Conservation (phyloP, 257 asterid genomes). For the Pogostemon cablin region DNA sequence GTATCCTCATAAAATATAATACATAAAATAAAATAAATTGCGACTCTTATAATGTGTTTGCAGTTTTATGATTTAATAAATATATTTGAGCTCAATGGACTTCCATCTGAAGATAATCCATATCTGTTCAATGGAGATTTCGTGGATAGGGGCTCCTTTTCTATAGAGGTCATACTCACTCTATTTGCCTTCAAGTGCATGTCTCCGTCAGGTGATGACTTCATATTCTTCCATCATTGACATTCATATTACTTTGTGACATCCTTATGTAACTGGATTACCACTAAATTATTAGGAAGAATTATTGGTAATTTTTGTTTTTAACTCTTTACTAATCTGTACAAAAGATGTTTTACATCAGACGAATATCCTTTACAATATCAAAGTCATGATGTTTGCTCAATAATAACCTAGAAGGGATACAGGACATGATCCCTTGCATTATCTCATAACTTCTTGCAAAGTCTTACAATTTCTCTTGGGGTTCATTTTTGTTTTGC, state of each 20-base stretch:
- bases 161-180: conserved; percentile 89
- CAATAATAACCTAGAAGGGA: too few relatives aligned
- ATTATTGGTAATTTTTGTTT: background rate
- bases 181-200: conserved; percentile 98
- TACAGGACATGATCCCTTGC: too few relatives aligned
- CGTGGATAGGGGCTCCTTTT: conserved; percentile 97
- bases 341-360: too few relatives aligned
- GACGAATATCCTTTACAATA: too few relatives aligned
- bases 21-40: too few relatives aligned
- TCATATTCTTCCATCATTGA: conserved; percentile 18
- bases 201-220: conserved; percentile 81
- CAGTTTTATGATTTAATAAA: conserved; percentile 95
- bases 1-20: too few relatives aligned
- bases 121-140: conserved; percentile 98
- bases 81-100: conserved; percentile 97
- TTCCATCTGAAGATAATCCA: conserved; percentile 96
- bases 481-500: too few relatives aligned
- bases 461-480: too few relatives aligned
- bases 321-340: too few relatives aligned
- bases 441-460: too few relatives aligned
- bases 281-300: background rate
- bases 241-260: conserved; percentile 8
- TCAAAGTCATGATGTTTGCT: too few relatives aligned
- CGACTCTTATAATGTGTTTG: conserved; percentile 27
- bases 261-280: background rate